Evolutionary conservation across 2,329 filamentous ascomycete genomes (phyloP), one percentile per base, ranked within the genome.

Genomic region (Decorospora gaudefroyi): DNA sequence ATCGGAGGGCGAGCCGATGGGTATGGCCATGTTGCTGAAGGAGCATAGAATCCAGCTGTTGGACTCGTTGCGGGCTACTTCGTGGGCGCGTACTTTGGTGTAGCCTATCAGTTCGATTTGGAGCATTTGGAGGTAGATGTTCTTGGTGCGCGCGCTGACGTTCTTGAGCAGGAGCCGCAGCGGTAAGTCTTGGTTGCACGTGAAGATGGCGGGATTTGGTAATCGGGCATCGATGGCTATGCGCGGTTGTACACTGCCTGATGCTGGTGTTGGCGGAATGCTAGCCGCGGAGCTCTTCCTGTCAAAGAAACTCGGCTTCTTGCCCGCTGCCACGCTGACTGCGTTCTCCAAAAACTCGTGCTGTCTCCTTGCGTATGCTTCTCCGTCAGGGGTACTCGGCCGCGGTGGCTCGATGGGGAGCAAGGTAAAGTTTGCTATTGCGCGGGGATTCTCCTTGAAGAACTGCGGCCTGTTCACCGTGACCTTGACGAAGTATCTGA

Each of bases 401-500:
- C 91, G 79, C 0, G 92, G 91, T 4, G 90, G 88, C 69, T 99
- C 93, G 56, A 97, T 92, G 4, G 93, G 93, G 25, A 96, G 78
- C 67, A 99, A 93, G 46, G 88, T 92, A 72, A 96, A 86, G 51
- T 67, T 65, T 18, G 62, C 61, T 62, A 74, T 59, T 10, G 73
- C 69, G 40, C 91, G 79, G 69, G 90, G 87, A 62, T 96, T 96
- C 72, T 96, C 90, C 65, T 92, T 92, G 71, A 95, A 89, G 46
- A 96, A 79, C 10, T 87, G 85, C 0, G 90, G 90, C n/a, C 90
- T 79, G 62, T 90, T 88, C 4, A 97, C 84, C 0, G 93, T 97
- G n/a, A 87, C 90, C 69, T 99, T 99, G 65, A 97, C 80, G 67
- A 88, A 99, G 72, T 99, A 99, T 57, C 85, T 82, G 48, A 97